Base-by-base conservation (phyloP, 148 eudicot species). In the Rheum nobile region DNA sequence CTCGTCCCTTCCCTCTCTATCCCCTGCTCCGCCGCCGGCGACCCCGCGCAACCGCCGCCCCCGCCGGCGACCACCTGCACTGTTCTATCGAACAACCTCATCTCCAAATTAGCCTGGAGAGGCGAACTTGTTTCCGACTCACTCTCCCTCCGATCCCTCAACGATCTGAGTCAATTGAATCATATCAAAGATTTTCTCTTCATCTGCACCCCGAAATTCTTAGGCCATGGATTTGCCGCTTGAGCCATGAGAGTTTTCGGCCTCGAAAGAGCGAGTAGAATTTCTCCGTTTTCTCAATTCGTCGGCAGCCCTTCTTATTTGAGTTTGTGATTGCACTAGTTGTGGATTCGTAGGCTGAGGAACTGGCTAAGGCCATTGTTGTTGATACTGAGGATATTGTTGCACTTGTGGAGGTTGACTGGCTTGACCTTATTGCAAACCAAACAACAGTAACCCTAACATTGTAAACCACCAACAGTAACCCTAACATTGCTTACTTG, bases 261-360 rank as follows among this genome's bases (percentile, higher is more conserved):
- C 48, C 73, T 71, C 17, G 73, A 50, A 19, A 41, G 50, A 71
- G 9, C 46, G 17, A 71, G 73, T 8, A 2, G 73, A 43, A 71
- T 71, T 9, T 71, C 73, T 4, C 50, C 73, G 3, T 0, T 71
- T 12, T 39, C 50, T 4, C 73, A 71, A 26, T 4, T 71, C 47
- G 50, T n/a, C n/a, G n/a, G n/a, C n/a, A n/a, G n/a, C n/a, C n/a
- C n/a, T n/a, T 78, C 96, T 82, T 39, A 84, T 76, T 71, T 82
- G 87, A 77, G 71, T 73, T 82, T 81, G 91, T 19, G 89, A 78
- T 67, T 78, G 91, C 81, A 80, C 67, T 70, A 85, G 44, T 63
- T 86, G 78, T 72, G 79, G 86, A 46, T 77, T 88, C 4, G 78
- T 83, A 17, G 82, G 83, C 47, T 82, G 86, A 26, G 67, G 73